phyloP scores from a whole-genome alignment of 441 rosid species.

The Populus hybrid region DNA sequence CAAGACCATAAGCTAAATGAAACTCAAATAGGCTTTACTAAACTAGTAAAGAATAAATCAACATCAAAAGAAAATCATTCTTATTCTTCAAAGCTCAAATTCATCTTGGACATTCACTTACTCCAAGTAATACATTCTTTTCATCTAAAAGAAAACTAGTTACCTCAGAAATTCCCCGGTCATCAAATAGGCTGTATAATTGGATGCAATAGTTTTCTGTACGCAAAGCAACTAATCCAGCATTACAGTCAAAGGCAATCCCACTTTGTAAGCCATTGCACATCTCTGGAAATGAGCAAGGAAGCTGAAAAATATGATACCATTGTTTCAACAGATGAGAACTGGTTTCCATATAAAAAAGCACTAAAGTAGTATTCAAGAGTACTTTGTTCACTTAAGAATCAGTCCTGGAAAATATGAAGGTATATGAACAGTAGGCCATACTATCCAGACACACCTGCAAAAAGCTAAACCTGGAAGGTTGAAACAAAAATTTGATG shows the following conservation, averaged over 20 bases:
- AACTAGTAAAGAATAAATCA: background rate
- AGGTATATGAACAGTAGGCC: too few species aligned
- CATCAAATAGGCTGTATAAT: slow-evolving; percentile 77
- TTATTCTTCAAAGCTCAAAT: background rate
- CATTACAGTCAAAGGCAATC: slow-evolving; percentile 60
- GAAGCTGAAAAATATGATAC: slow-evolving; percentile 54
- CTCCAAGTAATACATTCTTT: background rate
- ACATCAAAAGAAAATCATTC: background rate
- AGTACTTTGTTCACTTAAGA: too few species aligned
- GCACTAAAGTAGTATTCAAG: too few species aligned
- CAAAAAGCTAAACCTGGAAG: too few species aligned
- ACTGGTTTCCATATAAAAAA: too few species aligned
- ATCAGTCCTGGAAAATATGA: too few species aligned
- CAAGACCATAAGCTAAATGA: background rate
- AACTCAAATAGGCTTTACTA: background rate
- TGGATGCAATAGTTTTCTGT: slow-evolving; percentile 83
- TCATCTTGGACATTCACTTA: background rate
- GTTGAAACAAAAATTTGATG: too few species aligned
- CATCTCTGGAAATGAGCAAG: slow-evolving; percentile 58
- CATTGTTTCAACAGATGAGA: slow-evolving; percentile 9
- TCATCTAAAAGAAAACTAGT: slow-evolving; percentile 9
- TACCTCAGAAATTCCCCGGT: slow-evolving; percentile 84
- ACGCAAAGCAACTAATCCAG: slow-evolving; percentile 77
- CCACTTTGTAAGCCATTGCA: slow-evolving; percentile 43
- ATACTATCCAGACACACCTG: too few species aligned